phyloP scores from a whole-genome alignment of 768 basidiomycete genomes.

The Solioccasus polychromus region DNA sequence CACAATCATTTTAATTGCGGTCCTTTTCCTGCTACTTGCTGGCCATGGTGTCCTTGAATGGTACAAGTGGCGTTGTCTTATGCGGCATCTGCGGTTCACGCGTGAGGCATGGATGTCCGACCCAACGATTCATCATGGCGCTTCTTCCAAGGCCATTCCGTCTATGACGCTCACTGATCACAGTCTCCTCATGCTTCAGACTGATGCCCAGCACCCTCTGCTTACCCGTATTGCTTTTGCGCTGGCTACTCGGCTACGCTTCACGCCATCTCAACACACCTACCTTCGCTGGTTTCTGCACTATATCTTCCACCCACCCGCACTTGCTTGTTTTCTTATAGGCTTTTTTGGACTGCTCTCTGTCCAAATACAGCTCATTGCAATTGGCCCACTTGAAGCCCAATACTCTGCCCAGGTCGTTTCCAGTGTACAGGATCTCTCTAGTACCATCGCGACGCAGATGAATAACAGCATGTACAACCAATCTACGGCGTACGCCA shows the following conservation, averaged over 20 bases:
- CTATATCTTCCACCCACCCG: slow-evolving; percentile 90
- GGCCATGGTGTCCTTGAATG: slow-evolving; percentile 79
- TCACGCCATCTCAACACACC: slow-evolving; percentile 61
- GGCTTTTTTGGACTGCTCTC: slow-evolving; percentile 88
- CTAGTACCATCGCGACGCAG: slow-evolving; percentile 65
- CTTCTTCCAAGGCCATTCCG: slow-evolving; percentile 36
- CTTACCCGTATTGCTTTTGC: slow-evolving; percentile 61
- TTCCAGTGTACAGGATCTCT: slow-evolving; percentile 60
- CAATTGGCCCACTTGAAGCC: slow-evolving; percentile 67
- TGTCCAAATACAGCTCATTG: slow-evolving; percentile 83
- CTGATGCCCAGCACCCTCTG: slow-evolving; percentile 68
- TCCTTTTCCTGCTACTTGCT: slow-evolving; percentile 71
- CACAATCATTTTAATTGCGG: slow-evolving; percentile 64
- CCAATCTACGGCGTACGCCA: slow-evolving; percentile 75
- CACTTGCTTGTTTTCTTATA: slow-evolving; percentile 86
- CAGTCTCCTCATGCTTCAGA: slow-evolving; percentile 74
- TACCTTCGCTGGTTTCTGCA: slow-evolving; percentile 85
- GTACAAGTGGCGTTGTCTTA: slow-evolving; percentile 82
- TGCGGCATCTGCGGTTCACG: slow-evolving; percentile 60
- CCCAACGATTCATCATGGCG: slow-evolving; percentile 52
- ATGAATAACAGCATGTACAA: slow-evolving; percentile 84
- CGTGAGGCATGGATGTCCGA: slow-evolving; percentile 78
- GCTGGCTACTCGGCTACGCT: slow-evolving; percentile 47
- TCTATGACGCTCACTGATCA: slow-evolving; percentile 65
- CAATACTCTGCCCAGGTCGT: slow-evolving; percentile 65